phyloP scores from a whole-genome alignment of 208 protist genomes.

The Crithidia acanthocephali region DNA sequence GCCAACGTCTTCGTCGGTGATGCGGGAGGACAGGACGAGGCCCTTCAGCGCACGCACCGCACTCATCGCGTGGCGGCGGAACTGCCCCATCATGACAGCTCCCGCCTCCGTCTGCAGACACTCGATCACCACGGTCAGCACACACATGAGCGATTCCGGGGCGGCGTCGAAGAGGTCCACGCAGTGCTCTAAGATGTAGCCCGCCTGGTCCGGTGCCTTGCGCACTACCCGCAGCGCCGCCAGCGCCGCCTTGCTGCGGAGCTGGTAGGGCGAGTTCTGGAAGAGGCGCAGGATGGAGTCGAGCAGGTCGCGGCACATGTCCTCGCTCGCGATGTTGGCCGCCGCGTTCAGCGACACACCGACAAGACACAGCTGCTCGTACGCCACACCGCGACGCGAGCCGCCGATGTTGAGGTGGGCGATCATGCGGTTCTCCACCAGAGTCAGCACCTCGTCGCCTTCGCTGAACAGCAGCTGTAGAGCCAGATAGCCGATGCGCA shows the following conservation, averaged over 20 bases:
- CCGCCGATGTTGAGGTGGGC: conserved; percentile 89
- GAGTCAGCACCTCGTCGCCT: conserved; percentile 97
- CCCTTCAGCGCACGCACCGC: conserved; percentile 96
- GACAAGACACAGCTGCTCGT: conserved; percentile 86
- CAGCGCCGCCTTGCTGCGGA: conserved; percentile 95
- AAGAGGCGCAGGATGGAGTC: conserved; percentile 94
- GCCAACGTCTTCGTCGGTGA: conserved; percentile 95
- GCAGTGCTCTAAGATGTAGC: conserved; percentile 95
- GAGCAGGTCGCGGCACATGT: conserved; percentile 97
- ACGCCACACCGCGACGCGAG: conserved; percentile 21
- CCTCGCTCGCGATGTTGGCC: conserved; percentile 97
- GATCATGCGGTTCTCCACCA: conserved; percentile 98
- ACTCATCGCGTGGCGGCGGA: conserved; percentile 86
- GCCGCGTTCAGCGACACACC: conserved; percentile 97
- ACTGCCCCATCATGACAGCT: conserved; percentile 60
- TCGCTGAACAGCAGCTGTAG: conserved; percentile 97
- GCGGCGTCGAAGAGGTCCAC: conserved; percentile 70
- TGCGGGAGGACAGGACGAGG: conserved; percentile 94
- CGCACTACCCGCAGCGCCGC: conserved; percentile 89
- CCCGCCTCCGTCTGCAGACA: conserved; percentile 67
- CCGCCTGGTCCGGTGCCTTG: conserved; percentile 96
- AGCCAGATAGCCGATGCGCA: conserved; percentile 98
- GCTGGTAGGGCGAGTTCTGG: conserved; percentile 42
- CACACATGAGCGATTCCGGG: conserved; percentile 86
- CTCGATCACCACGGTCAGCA: conserved; percentile 94